Conservation (phyloP, 805 yeast genomes). For the Candida odintsovae region DNA sequence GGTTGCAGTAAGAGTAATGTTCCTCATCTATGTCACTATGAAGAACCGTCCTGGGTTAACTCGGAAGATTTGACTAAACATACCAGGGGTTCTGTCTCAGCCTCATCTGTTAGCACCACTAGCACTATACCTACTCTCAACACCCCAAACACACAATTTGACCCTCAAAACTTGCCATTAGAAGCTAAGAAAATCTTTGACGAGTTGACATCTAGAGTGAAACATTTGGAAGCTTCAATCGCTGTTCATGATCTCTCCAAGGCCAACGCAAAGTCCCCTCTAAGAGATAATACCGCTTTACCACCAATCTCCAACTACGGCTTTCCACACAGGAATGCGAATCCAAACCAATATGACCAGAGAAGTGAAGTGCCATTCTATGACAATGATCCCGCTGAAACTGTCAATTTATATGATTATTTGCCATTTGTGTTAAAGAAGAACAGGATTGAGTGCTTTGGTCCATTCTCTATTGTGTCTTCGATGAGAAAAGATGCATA, state of each 20-base stretch:
- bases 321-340: background rate
- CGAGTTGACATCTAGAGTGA: constrained; percentile 35
- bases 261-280: background rate
- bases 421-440: constrained; percentile 37
- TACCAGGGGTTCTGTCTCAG: background rate
- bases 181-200: constrained; percentile 19
- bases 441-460: constrained; percentile 40
- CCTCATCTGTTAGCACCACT: background rate
- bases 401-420: constrained; percentile 38
- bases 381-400: constrained; percentile 27
- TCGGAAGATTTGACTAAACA: constrained; percentile 41
- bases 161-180: constrained; percentile 4
- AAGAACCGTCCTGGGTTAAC: constrained; percentile 54
- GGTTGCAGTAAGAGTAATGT: constrained; percentile 53
- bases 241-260: constrained; percentile 28
- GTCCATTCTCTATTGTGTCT: constrained; percentile 47
- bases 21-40: constrained; percentile 48
- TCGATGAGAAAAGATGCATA: constrained; percentile 42
- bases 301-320: constrained; percentile 1
- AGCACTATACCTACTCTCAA: background rate
- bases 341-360: background rate
- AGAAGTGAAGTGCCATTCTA: constrained; percentile 1
- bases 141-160: background rate
- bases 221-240: constrained; percentile 40
- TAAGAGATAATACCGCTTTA: background rate